Evolutionary conservation across 1,284 basidiomycete species (phyloP).

Genomic region (Puccinia polysora): DNA sequence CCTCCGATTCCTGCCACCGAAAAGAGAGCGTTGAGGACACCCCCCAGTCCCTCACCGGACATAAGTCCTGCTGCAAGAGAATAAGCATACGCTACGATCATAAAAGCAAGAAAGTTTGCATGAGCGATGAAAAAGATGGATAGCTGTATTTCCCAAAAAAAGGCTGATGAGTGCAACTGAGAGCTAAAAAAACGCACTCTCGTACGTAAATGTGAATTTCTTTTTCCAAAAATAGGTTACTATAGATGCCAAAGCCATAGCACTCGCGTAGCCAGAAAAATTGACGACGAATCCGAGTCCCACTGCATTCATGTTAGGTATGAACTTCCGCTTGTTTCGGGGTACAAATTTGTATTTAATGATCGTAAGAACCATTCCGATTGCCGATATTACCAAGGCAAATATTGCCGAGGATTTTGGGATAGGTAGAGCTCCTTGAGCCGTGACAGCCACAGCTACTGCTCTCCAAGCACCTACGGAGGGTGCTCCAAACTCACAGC

Average conservation of each 20-base stretch:
- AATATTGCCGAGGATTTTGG: conserved; percentile 63
- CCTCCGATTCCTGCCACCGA: conserved; percentile 48
- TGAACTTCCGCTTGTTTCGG: conserved; percentile 59
- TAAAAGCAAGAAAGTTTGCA: background rate
- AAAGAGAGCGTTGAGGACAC: conserved; percentile 61
- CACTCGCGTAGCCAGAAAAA: conserved; percentile 58
- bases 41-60: conserved; percentile 66
- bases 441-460: conserved; percentile 60
- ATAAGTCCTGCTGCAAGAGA: conserved; percentile 62
- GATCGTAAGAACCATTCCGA: conserved; percentile 58
- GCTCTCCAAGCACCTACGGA: conserved; percentile 64
- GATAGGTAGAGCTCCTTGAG: conserved; percentile 55
- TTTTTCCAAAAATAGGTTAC: conserved; percentile 57
- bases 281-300: conserved; percentile 61
- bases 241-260: conserved; percentile 56
- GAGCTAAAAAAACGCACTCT: conserved; percentile 47
- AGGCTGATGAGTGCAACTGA: background rate
- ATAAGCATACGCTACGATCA: conserved; percentile 60
- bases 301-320: conserved; percentile 67
- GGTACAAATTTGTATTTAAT: conserved; percentile 60
- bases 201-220: conserved; percentile 56
- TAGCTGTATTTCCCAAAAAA: background rate
- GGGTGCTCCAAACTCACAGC: conserved; percentile 62
- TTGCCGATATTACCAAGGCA: conserved; percentile 60
- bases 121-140: background rate